Evolutionary conservation across 1,139 yeast genomes (phyloP).

Genomic region (Saccharomyces pastorianus): DNA sequence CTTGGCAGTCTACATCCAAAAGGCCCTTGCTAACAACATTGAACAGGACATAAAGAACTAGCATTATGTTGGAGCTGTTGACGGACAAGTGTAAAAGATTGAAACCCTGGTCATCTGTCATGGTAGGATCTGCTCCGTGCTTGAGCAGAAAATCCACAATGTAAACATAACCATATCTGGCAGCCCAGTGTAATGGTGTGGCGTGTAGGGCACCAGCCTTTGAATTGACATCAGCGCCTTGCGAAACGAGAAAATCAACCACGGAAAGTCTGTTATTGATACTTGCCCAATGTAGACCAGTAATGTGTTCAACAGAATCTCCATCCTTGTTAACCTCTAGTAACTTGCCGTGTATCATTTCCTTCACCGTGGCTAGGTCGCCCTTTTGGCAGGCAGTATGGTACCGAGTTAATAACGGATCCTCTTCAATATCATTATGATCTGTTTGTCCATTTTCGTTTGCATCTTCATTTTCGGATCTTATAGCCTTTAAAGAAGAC

Average conservation of each 20-base stretch:
- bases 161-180: slow-evolving; percentile 80
- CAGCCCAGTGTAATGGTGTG: slow-evolving; percentile 95
- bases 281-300: slow-evolving; percentile 94
- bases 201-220: slow-evolving; percentile 71
- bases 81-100: slow-evolving; percentile 78
- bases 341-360: slow-evolving; percentile 35
- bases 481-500: background rate
- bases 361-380: slow-evolving; percentile 36
- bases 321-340: slow-evolving; percentile 34
- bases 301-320: slow-evolving; percentile 48
- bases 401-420: slow-evolving; percentile 23
- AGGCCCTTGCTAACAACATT: slow-evolving; percentile 34
- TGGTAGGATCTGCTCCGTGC: slow-evolving; percentile 62
- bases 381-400: slow-evolving; percentile 43
- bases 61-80: slow-evolving; percentile 82
- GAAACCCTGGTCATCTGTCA: slow-evolving; percentile 73
- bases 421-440: slow-evolving; percentile 1
- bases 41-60: slow-evolving; percentile 63
- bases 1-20: slow-evolving; percentile 58
- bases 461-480: background rate
- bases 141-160: slow-evolving; percentile 66
- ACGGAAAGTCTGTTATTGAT: slow-evolving; percentile 68
- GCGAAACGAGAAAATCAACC: slow-evolving; percentile 55
- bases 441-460: background rate
- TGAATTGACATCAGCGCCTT: slow-evolving; percentile 61